phyloP scores from a whole-genome alignment of 2,329 filamentous ascomycete genomes.

The Hypoxylon sp. region DNA sequence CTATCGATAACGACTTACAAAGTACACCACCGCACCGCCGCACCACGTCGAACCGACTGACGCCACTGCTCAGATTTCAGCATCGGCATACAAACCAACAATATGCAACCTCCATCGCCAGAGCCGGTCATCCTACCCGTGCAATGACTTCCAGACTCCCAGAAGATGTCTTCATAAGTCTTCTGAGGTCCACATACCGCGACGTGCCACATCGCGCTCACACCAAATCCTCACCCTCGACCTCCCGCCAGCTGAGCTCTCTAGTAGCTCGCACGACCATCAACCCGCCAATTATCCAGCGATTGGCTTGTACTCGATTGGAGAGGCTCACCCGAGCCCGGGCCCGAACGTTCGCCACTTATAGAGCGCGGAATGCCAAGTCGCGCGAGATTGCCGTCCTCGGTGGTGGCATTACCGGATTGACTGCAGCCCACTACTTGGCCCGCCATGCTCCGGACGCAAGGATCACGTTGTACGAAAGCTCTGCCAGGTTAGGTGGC shows the following conservation, averaged over 20 bases:
- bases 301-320: conserved; percentile 2
- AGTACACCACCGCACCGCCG: too few relatives aligned
- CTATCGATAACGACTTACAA: background rate
- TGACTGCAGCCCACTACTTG: conserved; percentile 83
- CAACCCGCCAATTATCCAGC: conserved; percentile 23
- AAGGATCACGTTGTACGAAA: conserved; percentile 86
- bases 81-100: conserved; percentile 20
- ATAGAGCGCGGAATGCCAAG: conserved; percentile 15
- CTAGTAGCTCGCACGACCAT: conserved; percentile 19
- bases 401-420: conserved; percentile 85
- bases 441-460: conserved; percentile 72
- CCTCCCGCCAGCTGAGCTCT: conserved; percentile 42
- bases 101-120: conserved; percentile 38
- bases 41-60: conserved; percentile 6
- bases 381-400: conserved; percentile 71
- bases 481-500: conserved; percentile 76
- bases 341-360: conserved; percentile 41
- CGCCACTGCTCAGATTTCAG: conserved; percentile 15
- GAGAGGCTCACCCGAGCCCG: conserved; percentile 1
- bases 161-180: conserved; percentile 48
- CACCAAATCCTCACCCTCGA: conserved; percentile 25
- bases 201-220: conserved; percentile 42
- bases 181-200: conserved; percentile 46
- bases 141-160: conserved; percentile 48
- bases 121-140: conserved; percentile 32